Evolutionary conservation across 768 basidiomycete species (phyloP).

Genomic region (Candolleomyces aberdarensis): DNA sequence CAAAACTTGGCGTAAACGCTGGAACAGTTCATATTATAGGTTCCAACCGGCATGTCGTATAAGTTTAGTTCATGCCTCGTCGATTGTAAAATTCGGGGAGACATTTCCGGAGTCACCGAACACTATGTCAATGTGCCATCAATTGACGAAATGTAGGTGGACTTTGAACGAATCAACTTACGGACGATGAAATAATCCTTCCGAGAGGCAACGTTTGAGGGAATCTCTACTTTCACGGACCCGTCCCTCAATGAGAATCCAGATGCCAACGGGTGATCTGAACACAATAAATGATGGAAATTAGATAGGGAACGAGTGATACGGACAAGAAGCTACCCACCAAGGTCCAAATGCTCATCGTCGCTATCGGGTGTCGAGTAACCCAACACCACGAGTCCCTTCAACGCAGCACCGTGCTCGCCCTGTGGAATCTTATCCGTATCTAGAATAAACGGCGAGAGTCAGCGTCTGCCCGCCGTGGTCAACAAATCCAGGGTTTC

Average conservation of each 20-base stretch:
- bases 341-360: constrained; percentile 48
- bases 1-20: too few relatives aligned
- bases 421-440: constrained; percentile 33
- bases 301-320: too few relatives aligned
- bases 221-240: constrained; percentile 35
- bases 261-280: constrained; percentile 35
- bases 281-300: too few relatives aligned
- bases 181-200: constrained; percentile 47
- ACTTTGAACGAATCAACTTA: constrained; percentile 16
- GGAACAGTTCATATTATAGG: too few relatives aligned
- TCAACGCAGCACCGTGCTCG: constrained; percentile 24
- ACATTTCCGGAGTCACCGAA: too few relatives aligned
- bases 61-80: too few relatives aligned
- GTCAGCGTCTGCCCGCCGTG: too few relatives aligned
- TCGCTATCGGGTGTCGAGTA: constrained; percentile 21
- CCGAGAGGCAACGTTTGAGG: constrained; percentile 27
- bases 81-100: too few relatives aligned
- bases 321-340: constrained; percentile 29
- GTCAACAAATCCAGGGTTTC: too few relatives aligned
- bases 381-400: constrained; percentile 47
- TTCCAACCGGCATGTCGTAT: too few relatives aligned
- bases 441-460: constrained; percentile 16
- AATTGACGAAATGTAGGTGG: too few relatives aligned
- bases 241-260: constrained; percentile 39
- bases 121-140: too few relatives aligned